phyloP scores from a whole-genome alignment of 306 rosid species.

The Glycine tomentella region DNA sequence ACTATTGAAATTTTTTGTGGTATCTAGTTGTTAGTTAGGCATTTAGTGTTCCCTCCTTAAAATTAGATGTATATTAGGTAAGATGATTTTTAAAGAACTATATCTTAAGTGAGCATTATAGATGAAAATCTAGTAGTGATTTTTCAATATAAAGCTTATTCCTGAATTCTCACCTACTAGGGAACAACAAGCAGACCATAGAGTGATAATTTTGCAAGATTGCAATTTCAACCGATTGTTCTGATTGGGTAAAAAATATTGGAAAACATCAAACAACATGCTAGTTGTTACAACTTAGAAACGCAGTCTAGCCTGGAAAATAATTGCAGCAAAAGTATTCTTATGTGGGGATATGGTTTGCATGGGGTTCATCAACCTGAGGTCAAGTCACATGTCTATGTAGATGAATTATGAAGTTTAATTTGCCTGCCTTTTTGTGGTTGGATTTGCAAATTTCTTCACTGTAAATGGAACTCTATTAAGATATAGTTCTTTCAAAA shows the following conservation, averaged over 20 bases:
- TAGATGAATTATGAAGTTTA: conserved; percentile 26
- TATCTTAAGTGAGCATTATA: not conserved
- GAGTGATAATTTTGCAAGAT: not conserved
- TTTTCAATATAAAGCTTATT: not conserved
- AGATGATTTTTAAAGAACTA: too few relatives aligned
- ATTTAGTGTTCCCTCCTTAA: not conserved
- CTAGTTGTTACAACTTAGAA: not conserved
- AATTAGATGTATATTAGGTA: not conserved
- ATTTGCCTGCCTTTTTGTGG: not conserved
- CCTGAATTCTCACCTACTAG: not conserved
- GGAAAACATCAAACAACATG: conserved; percentile 8
- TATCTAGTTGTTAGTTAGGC: conserved; percentile 14
- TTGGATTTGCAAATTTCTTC: conserved; percentile 10
- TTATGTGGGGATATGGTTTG: conserved; percentile 8
- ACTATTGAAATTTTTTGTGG: not conserved
- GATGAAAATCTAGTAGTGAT: conserved; percentile 5
- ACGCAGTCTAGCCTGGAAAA: not conserved
- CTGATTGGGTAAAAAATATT: not conserved
- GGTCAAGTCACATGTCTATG: not conserved
- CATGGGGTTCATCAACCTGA: conserved; percentile 2
- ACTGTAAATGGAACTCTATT: conserved; percentile 22
- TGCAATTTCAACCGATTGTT: conserved; percentile 1
- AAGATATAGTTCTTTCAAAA: conserved; percentile 20
- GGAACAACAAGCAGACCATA: not conserved
- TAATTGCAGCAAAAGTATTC: not conserved